Evolutionary conservation across 2,329 filamentous ascomycete genomes (phyloP).

Genomic region (Dactylellina haptotyla): DNA sequence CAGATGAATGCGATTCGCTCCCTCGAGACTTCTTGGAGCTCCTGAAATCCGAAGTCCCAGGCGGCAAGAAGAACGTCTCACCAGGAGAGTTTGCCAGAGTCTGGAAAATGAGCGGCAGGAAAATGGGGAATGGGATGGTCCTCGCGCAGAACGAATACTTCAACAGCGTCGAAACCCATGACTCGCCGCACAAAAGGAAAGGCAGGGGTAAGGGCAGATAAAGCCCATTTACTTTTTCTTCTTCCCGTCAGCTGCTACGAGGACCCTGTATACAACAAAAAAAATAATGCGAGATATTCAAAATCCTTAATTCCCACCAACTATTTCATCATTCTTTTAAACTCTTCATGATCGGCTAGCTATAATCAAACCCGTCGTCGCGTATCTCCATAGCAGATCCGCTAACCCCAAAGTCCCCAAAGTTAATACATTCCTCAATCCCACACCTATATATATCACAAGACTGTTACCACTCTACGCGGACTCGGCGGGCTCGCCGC

Average conservation of each 20-base stretch:
- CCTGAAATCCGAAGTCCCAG: conserved; percentile 20
- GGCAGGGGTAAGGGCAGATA: not conserved
- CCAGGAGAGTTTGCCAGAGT: conserved; percentile 47
- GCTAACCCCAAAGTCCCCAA: no score
- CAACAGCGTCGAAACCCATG: not conserved
- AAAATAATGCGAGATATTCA: no score
- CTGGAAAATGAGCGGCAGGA: conserved; percentile 43
- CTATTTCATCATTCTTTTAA: no score
- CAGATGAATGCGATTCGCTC: conserved; percentile 14
- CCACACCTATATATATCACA: no score
- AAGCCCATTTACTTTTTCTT: not conserved
- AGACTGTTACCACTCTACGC: no score
- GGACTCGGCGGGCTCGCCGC: not conserved
- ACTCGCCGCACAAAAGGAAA: not conserved
- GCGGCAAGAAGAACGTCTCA: conserved; percentile 26
- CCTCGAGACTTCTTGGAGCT: conserved; percentile 35
- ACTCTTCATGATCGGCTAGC: no score
- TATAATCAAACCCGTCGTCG: no score
- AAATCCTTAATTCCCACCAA: no score
- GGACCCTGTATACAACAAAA: no score
- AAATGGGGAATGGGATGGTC: conserved; percentile 43
- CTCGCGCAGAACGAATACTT: conserved; percentile 51
- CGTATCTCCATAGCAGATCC: no score
- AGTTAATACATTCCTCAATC: no score
- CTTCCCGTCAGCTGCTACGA: no score